These are phyloP conservation scores for Trichoderma oligosporum DNA, from an alignment of 2,329 filamentous ascomycete genomes.

Conservation along the genomic window DNA sequence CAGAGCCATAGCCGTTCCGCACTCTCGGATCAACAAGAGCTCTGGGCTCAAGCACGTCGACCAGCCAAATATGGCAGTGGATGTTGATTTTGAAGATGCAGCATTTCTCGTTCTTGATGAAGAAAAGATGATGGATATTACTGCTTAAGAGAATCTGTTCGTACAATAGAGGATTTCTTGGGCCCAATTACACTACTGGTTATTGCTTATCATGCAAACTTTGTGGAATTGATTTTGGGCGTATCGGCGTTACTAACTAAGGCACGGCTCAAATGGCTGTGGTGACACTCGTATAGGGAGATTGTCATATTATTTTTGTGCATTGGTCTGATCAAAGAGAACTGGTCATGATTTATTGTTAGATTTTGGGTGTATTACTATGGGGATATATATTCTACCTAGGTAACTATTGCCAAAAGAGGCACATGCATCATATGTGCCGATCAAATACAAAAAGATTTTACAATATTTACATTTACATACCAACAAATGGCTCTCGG, in stretches of 20 bases:
- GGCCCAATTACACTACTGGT: not conserved
- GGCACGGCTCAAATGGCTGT: not conserved
- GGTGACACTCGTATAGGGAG: not conserved
- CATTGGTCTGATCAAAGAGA: not conserved
- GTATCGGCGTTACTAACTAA: conserved; percentile 5
- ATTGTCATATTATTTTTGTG: not conserved
- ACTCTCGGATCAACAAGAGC: conserved; percentile 30
- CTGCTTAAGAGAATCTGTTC: not conserved
- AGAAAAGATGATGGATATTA: conserved; percentile 41
- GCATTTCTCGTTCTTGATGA: conserved; percentile 54
- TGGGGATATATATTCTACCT: not conserved
- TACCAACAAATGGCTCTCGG: conserved; percentile 56
- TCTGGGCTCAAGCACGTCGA: conserved; percentile 26
- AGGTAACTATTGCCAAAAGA: not conserved
- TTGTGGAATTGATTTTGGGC: not conserved
- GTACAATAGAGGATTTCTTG: not conserved
- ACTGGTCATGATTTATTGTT: not conserved
- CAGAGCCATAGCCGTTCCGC: conserved; percentile 49
- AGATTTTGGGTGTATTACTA: not conserved
- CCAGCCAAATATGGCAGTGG: conserved; percentile 47
- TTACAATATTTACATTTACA: conserved; percentile 30
- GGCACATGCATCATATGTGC: not conserved
- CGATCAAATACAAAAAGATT: not conserved
- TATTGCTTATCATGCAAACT: too few species aligned
- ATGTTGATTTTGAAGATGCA: conserved; percentile 65